Percentiles rank a stretch among this genome's conserved stretches.
phyloP scores from a whole-genome alignment of 441 rosid species.

The Adansonia grandidieri region DNA sequence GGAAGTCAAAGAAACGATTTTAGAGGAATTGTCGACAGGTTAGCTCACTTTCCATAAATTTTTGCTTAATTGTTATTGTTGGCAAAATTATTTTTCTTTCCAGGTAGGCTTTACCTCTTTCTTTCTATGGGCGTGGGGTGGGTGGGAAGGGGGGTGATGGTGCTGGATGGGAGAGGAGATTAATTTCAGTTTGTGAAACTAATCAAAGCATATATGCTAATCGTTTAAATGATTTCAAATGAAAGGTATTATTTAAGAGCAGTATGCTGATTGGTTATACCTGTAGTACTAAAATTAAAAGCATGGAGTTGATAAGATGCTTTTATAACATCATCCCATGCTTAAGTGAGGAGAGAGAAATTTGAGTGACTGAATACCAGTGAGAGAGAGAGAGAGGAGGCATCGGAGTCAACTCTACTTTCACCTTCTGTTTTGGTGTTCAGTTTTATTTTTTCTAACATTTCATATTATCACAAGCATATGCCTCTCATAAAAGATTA shows the following conservation, averaged over 20 bases:
- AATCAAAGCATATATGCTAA: neutral
- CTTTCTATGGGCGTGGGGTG: neutral
- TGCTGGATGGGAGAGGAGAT: neutral
- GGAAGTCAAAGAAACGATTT: conserved; percentile 65
- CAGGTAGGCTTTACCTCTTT: neutral
- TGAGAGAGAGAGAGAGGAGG: neutral
- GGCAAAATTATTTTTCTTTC: neutral
- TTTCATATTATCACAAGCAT: neutral
- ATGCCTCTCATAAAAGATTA: neutral
- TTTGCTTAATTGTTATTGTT: neutral
- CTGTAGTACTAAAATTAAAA: neutral
- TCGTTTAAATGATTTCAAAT: conserved; percentile 1
- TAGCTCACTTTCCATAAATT: conserved; percentile 28
- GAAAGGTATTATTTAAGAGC: neutral
- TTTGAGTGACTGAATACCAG: neutral
- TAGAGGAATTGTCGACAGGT: conserved; percentile 70
- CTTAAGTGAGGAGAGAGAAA: neutral
- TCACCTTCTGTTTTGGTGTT: neutral
- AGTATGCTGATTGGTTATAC: neutral
- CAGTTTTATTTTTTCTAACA: neutral
- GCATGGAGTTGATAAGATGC: neutral
- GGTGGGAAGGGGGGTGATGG: neutral
- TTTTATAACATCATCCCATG: neutral
- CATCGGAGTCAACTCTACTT: neutral
- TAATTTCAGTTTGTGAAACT: conserved; percentile 9